Evolutionary conservation across 495 filamentous ascomycete genomes (phyloP), one percentile per base, ranked within the genome.

Genomic region (Stereocaulon alpinum): DNA sequence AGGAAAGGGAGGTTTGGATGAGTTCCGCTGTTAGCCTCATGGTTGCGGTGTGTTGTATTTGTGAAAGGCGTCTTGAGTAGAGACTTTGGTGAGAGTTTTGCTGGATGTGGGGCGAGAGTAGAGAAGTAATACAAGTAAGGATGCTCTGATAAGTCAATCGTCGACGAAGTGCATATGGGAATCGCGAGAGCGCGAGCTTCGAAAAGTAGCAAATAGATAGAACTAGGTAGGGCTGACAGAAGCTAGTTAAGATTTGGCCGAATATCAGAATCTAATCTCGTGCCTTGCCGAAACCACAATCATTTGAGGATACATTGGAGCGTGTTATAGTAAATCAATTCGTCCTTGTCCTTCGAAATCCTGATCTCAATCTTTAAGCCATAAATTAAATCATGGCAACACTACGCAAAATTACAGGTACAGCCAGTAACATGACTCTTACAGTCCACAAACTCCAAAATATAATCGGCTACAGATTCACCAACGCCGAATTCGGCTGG

Each of bases 11-110:
- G 73, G 80, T 82, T 71, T 86, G 80, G 69, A 97, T 91, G 67
- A 96, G 86, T 70, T 97, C 93, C 64, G 88, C 85, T 58, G 91
- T 96, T 74, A 98, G 81, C 79, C 93, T 86, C 93, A 97, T 96
- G 34, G 63, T 72, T 30, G 17, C 30, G 27, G 22, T 34, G 6
- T 43, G 20, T 41, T 2, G 32, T 32, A 40, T 29, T 20, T 4
- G 7, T n/a, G 12, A 4, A 14, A 6, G 10, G 15, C 6, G 3
- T n/a, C 5, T 41, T 14, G 29, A 14, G 49, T 34, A 7, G 29
- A 0, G 41, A 34, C n/a, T 4, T 15, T 9, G 30, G 30, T 7
- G 24, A 15, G 10, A 40, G 34, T 29, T 7, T 29, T 9, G n/a
- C n/a, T 4, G n/a, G 6, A 11, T 42, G 12, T 32, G 12, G 44